Conservation (phyloP, 2,329 filamentous ascomycete species). For the Fusarium piperis region DNA sequence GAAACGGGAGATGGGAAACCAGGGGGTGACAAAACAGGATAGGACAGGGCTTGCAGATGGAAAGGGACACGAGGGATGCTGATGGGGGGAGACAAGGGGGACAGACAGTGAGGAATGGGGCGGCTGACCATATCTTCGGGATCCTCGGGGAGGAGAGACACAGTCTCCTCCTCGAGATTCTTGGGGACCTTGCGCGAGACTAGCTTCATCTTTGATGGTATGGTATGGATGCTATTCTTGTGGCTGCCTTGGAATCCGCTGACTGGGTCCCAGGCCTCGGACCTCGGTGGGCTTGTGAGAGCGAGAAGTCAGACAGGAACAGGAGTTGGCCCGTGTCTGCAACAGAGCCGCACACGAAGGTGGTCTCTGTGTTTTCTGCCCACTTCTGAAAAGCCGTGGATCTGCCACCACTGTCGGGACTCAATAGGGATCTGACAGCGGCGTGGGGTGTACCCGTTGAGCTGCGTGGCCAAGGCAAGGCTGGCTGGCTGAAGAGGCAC, state of each 20-base stretch:
- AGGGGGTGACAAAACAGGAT: slow-evolving; percentile 11
- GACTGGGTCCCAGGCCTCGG: slow-evolving; percentile 17
- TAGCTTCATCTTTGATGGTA: slow-evolving; percentile 50
- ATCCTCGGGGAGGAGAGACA: slow-evolving; percentile 56
- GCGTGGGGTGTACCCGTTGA: slow-evolving; percentile 4
- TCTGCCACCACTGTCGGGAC: slow-evolving; percentile 1
- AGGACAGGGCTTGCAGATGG: slow-evolving; percentile 6
- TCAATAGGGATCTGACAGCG: slow-evolving; percentile 2
- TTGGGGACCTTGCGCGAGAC: slow-evolving; percentile 50
- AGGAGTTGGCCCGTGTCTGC: slow-evolving; percentile 25
- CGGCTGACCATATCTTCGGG: slow-evolving; percentile 57
- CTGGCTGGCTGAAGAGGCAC: neutral
- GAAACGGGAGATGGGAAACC: slow-evolving; percentile 1
- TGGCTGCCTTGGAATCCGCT: slow-evolving; percentile 12
- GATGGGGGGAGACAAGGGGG: neutral
- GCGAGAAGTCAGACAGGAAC: slow-evolving; percentile 13
- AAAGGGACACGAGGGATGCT: neutral
- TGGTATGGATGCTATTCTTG: slow-evolving; percentile 12
- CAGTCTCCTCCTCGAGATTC: slow-evolving; percentile 52
- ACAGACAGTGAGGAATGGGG: slow-evolving; percentile 1
- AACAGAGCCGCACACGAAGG: slow-evolving; percentile 4
- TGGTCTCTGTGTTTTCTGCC: neutral
- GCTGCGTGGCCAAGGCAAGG: neutral
- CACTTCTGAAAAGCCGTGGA: neutral
- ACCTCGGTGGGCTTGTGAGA: slow-evolving; percentile 20